Base-by-base conservation (phyloP, 192 early-diverging fungal species). In the Coemansia sp. region DNA sequence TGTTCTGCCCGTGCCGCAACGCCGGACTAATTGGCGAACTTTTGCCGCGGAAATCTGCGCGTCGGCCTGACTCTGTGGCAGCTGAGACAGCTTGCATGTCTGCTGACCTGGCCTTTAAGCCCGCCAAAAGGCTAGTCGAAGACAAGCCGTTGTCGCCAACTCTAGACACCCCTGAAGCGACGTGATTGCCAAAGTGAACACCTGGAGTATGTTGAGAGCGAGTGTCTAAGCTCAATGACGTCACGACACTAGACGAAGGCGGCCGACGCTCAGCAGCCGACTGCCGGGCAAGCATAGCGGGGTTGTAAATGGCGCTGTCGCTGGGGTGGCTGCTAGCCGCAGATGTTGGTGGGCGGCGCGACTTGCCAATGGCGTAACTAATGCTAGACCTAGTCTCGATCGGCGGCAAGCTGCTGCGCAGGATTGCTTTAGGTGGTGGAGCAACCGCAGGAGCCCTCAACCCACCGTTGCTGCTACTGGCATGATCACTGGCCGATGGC, bases 381-480 rank as follows among this genome's bases (percentile, higher is more conserved):
- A 55, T 58, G 24, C 36, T 39, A 12, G 56, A 54, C 14, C 38
- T 27, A 15, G 21, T 54, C 21, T 65, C 56, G 12, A 44, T 48
- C 8, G 61, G 57, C 21, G 39, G 62, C 39, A 60, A 39, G 40
- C 63, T 58, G 43, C n/a, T 63, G 39, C 42, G 64, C 37, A 69
- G n/a, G 9, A 64, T 54, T 11, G 58, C 61, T 10, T 50, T 68
- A 4, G 76, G 76, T 48, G 76, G 76, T 19, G 76, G 76, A 4
- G 76, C 70, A 36, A 78, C 69, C 50, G 22, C 43, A 24, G 39
- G 24, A 9, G 32, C 33, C 11, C 54, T 10, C 40, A n/a, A 8
- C 50, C 52, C 22, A 24, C 39, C 34, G 11, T n/a, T 24, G 40
- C 14, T 24, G 54, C 21, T 19, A 7, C 29, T 32, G 7, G 29